phyloP scores from a whole-genome alignment of 768 basidiomycete species.

The Lactarius sp. region DNA sequence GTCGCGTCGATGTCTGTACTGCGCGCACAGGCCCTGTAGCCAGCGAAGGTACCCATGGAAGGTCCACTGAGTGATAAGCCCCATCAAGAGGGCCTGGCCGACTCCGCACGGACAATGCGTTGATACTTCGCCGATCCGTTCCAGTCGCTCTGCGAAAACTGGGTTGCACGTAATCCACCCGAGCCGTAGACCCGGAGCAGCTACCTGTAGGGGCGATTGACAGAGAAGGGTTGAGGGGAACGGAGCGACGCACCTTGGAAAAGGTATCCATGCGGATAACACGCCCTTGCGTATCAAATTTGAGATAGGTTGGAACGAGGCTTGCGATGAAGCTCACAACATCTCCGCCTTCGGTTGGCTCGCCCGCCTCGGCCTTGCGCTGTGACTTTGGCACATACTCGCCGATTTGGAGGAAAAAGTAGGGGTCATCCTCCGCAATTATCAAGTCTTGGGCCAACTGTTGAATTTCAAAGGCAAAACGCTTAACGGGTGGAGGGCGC shows the following conservation, averaged over 20 bases:
- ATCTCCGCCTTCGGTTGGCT: slow-evolving; percentile 31
- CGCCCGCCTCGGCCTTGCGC: slow-evolving; percentile 26
- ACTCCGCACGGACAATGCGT: slow-evolving; percentile 73
- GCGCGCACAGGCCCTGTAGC: slow-evolving; percentile 56
- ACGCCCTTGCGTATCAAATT: slow-evolving; percentile 72
- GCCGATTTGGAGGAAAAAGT: slow-evolving; percentile 67
- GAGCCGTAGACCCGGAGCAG: slow-evolving; percentile 71
- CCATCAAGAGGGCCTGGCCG: slow-evolving; percentile 57
- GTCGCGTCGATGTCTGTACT: slow-evolving; percentile 58
- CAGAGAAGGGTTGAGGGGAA: background rate
- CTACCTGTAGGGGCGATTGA: slow-evolving; percentile 44
- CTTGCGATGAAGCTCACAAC: slow-evolving; percentile 45
- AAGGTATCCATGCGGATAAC: slow-evolving; percentile 82
- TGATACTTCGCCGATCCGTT: slow-evolving; percentile 61
- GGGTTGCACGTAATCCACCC: slow-evolving; percentile 81
- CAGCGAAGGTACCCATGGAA: slow-evolving; percentile 71
- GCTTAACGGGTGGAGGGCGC: slow-evolving; percentile 14
- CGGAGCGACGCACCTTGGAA: slow-evolving; percentile 48
- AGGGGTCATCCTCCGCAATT: slow-evolving; percentile 83
- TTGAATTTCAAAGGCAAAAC: background rate
- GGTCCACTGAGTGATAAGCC: slow-evolving; percentile 62
- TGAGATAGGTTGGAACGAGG: slow-evolving; percentile 60
- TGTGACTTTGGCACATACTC: slow-evolving; percentile 45
- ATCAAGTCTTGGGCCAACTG: slow-evolving; percentile 47
- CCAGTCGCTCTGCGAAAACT: slow-evolving; percentile 68